Evolutionary conservation across 495 filamentous ascomycete species (phyloP), one percentile per base, ranked within the genome.

Genomic region (Recurvomyces mirabilis): DNA sequence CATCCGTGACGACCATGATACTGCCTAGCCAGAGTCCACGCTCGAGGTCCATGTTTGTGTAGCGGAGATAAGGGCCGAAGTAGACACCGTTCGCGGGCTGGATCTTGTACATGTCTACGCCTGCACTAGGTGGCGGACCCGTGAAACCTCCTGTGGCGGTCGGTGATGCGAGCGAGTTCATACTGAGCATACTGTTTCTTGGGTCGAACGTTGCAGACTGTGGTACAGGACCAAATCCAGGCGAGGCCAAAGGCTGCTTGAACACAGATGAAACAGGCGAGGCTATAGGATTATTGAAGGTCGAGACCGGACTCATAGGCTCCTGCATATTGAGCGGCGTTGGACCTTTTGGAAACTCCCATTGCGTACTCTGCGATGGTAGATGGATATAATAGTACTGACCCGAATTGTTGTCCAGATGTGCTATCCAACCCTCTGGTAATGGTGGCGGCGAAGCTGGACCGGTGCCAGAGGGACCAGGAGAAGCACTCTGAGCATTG

Each of bases 301-400:
- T 33, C 15, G 24, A 23, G 26, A 66, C 68, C 3, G 88, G 87
- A 21, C 86, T 93, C 49, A 94, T 59, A 4, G 86, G 89, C 13
- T 81, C 68, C 38, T 86, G 83, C 45, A 93, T 71, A 55, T 82
- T 81, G 46, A 93, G 61, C 4, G 87, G 84, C 4, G 82, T 89
- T 4, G 87, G 84, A 0, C 84, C 85, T 64, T 94, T 93, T 17
- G 91, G 91, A 56, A 94, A 94, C 52, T 98, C 91, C 91, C 91
- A 98, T 60, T 98, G 91, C 11, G 91, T 98, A 3, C 87, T 85
- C 57, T 95, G 91, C 0, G 91, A 88, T 9, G 91, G 81, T 14
- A 98, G 73, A 60, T 98, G 93, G 50, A 98, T 98, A 59, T 98
- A 98, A 59, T 98, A 98, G 60, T 96, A 98, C 57, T 95, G 91